A percentile compares a stretch with the other conserved stretches of the same genome.
These are phyloP conservation scores for Elasticomyces elasticus DNA, from an alignment of 495 filamentous ascomycete species.

Conservation along the genomic window DNA sequence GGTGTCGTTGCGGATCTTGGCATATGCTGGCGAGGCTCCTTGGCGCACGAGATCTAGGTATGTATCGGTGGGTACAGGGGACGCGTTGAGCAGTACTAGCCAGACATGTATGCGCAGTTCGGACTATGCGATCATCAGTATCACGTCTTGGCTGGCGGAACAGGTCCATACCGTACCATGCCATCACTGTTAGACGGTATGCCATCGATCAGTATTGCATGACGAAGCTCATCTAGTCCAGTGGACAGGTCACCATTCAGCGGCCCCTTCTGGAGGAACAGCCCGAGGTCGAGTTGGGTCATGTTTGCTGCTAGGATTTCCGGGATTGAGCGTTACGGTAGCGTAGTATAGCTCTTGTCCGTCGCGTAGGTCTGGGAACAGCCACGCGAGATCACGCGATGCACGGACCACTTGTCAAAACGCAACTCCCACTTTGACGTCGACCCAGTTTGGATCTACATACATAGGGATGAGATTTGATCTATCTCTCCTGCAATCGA, in stretches of 20 bases:
- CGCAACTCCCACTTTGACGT: no score
- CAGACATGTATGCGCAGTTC: conserved; percentile 88
- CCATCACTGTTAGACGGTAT: conserved; percentile 78
- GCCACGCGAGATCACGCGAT: no score
- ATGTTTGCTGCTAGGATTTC: conserved; percentile 8
- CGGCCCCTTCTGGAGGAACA: conserved; percentile 20
- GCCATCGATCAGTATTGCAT: conserved; percentile 66
- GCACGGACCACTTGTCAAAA: no score
- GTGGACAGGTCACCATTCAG: conserved; percentile 53
- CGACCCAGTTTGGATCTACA: no score
- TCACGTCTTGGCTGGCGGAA: not conserved
- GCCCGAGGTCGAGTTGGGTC: conserved; percentile 22
- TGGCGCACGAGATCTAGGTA: conserved; percentile 88
- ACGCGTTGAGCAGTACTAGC: conserved; percentile 80
- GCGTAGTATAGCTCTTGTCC: no score
- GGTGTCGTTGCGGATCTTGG: conserved; percentile 96
- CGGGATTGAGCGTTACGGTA: no score
- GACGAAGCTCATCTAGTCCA: conserved; percentile 62
- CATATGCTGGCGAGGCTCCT: conserved; percentile 84
- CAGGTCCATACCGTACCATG: conserved; percentile 57
- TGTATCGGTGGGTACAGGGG: conserved; percentile 69
- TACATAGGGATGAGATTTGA: not conserved
- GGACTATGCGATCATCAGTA: conserved; percentile 47
- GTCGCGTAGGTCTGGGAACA: no score
- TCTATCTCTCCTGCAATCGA: no score